Percentiles rank a stretch among this genome's conserved stretches.
These are phyloP conservation scores for Heterobasidion parviporum DNA, from an alignment of 1,284 basidiomycete genomes.

Conservation along the genomic window DNA sequence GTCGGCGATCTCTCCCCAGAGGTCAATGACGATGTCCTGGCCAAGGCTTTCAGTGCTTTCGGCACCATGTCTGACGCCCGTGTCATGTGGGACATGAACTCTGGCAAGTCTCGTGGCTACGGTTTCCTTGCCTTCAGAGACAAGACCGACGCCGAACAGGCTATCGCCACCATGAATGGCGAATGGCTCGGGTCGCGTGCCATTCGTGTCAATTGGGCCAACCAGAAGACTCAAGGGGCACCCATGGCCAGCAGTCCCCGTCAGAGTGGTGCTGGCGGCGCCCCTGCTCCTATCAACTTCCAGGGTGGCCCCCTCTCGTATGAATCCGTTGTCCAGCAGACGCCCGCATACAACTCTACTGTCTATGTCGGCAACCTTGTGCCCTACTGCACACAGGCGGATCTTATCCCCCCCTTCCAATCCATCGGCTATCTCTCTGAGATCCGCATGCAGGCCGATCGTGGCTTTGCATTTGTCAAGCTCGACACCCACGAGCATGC, in stretches of 20 bases:
- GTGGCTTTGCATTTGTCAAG: slow-evolving; percentile 98
- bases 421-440: slow-evolving; percentile 96
- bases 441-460: slow-evolving; percentile 96
- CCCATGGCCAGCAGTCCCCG: slow-evolving; percentile 26
- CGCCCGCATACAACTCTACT: slow-evolving; percentile 87
- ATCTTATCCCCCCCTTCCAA: slow-evolving; percentile 94
- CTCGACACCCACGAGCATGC: slow-evolving; percentile 97
- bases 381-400: slow-evolving; percentile 90
- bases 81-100: slow-evolving; percentile 99
- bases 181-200: slow-evolving; percentile 98
- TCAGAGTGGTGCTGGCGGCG: slow-evolving; percentile 39
- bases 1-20: slow-evolving; percentile 97
- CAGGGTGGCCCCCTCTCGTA: slow-evolving; percentile 81
- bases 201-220: slow-evolving; percentile 99
- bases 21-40: slow-evolving; percentile 95
- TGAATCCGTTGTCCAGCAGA: slow-evolving; percentile 82
- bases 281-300: slow-evolving; percentile 81
- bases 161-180: slow-evolving; percentile 98
- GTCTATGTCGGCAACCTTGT: slow-evolving; percentile 99
- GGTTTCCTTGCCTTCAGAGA: slow-evolving; percentile 92
- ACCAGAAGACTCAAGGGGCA: slow-evolving; percentile 89
- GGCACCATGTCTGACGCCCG: slow-evolving; percentile 93
- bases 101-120: slow-evolving; percentile 93
- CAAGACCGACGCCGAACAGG: slow-evolving; percentile 96
- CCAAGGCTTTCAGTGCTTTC: slow-evolving; percentile 92